These are phyloP conservation scores for Penicillium steckii DNA, from an alignment of 495 filamentous ascomycete genomes.

Conservation along the genomic window DNA sequence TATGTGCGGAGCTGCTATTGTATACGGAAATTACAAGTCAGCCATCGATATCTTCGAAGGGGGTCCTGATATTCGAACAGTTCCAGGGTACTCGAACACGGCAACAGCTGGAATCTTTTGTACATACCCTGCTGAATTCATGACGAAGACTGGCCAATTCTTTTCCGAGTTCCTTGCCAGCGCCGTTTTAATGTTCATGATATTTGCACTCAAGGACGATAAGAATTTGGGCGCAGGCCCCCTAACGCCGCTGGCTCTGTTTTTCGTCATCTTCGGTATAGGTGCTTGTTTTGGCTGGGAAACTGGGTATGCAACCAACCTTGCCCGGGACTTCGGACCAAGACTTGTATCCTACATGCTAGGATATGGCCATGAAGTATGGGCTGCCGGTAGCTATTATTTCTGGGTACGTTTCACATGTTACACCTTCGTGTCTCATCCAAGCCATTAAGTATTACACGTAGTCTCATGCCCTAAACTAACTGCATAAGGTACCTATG, in stretches of 20 bases:
- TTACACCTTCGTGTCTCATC: background rate
- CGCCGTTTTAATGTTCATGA: slow-evolving; percentile 62
- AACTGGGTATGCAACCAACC: slow-evolving; percentile 68
- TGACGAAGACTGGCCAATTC: slow-evolving; percentile 58
- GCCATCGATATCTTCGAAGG: slow-evolving; percentile 57
- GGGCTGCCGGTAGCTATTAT: slow-evolving; percentile 60
- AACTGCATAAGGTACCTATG: slow-evolving; percentile 43
- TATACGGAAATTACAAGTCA: slow-evolving; percentile 57
- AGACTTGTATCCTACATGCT: slow-evolving; percentile 59
- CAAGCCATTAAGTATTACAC: no score
- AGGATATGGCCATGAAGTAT: slow-evolving; percentile 64
- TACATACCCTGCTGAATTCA: slow-evolving; percentile 62
- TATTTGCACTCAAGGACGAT: slow-evolving; percentile 66
- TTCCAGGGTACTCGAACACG: slow-evolving; percentile 52
- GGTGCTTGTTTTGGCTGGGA: slow-evolving; percentile 70
- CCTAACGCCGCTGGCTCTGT: slow-evolving; percentile 54
- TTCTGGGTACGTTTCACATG: slow-evolving; percentile 56
- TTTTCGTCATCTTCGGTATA: slow-evolving; percentile 65
- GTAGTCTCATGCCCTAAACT: no score
- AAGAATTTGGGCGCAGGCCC: slow-evolving; percentile 47
- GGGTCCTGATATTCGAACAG: slow-evolving; percentile 50
- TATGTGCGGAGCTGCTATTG: slow-evolving; percentile 52
- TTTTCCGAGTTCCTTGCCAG: slow-evolving; percentile 64
- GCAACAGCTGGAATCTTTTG: slow-evolving; percentile 66
- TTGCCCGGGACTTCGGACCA: slow-evolving; percentile 66